Evolutionary conservation across 2,329 filamentous ascomycete species (phyloP).

Genomic region (Talaromyces sp.): DNA sequence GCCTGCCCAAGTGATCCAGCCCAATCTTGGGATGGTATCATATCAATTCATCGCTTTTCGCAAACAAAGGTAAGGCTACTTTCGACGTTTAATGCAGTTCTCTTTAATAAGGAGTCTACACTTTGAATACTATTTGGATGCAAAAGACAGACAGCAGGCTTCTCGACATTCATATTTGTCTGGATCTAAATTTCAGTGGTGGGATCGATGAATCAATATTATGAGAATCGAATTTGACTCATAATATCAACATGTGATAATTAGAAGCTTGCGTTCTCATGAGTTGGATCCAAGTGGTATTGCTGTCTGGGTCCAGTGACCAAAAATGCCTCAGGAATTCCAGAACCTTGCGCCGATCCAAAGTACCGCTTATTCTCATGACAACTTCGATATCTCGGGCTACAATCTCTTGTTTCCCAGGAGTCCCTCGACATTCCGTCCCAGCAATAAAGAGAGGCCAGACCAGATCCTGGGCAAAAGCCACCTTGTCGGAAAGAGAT

Average conservation of each 20-base stretch:
- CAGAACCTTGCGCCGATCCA: conserved; percentile 16
- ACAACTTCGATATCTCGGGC: conserved; percentile 11
- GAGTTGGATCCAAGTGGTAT: conserved; percentile 19
- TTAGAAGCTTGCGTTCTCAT: conserved; percentile 11
- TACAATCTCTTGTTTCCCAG: conserved; percentile 9
- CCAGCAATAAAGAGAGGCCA: conserved; percentile 24
- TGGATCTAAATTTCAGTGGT: too few relatives aligned
- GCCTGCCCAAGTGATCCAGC: too few relatives aligned
- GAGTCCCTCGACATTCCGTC: conserved; percentile 13
- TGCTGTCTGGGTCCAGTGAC: neutral
- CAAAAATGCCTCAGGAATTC: conserved; percentile 12
- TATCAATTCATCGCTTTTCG: too few relatives aligned
- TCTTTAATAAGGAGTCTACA: too few relatives aligned
- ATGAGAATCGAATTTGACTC: neutral
- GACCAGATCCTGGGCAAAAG: conserved; percentile 16
- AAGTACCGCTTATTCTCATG: conserved; percentile 13
- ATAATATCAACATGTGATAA: conserved; percentile 12
- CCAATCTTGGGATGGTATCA: too few relatives aligned
- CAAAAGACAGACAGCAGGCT: too few relatives aligned
- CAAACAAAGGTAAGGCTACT: too few relatives aligned
- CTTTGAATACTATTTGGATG: too few relatives aligned
- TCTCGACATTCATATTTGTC: too few relatives aligned
- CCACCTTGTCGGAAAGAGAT: conserved; percentile 2
- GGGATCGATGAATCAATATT: too few relatives aligned
- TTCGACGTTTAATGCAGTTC: too few relatives aligned